A percentile compares a stretch with the other conserved stretches of the same genome.
These are phyloP conservation scores for Calocybe cyanea DNA, from an alignment of 768 basidiomycete genomes.

Conservation along the genomic window DNA sequence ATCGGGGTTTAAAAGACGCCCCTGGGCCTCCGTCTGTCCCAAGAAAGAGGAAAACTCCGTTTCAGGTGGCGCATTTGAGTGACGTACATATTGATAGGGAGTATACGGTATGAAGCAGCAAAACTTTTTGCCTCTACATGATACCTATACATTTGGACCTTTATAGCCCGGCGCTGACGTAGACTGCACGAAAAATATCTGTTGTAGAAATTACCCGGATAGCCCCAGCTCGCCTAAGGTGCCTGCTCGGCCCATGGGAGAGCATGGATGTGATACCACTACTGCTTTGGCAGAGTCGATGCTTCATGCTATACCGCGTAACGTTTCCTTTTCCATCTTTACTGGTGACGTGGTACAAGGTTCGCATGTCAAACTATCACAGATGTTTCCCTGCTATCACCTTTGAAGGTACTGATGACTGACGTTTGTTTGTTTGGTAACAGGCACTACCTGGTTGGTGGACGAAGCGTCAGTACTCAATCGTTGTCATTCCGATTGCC, in stretches of 20 bases:
- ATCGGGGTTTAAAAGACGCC: slow-evolving; percentile 28
- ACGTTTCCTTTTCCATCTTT: slow-evolving; percentile 50
- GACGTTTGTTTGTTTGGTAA: slow-evolving; percentile 23
- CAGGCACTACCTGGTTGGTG: slow-evolving; percentile 34
- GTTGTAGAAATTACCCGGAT: slow-evolving; percentile 51
- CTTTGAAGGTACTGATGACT: slow-evolving; percentile 26
- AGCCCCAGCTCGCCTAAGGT: slow-evolving; percentile 29
- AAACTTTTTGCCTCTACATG: neutral
- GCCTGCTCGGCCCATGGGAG: slow-evolving; percentile 49
- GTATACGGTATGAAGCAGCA: slow-evolving; percentile 37
- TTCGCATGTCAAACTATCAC: slow-evolving; percentile 16
- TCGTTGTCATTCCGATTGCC: neutral
- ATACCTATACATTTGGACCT: neutral
- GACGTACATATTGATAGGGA: slow-evolving; percentile 60
- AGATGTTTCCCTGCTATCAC: neutral
- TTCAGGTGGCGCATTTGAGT: slow-evolving; percentile 59
- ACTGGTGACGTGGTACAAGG: slow-evolving; percentile 66
- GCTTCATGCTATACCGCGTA: slow-evolving; percentile 38
- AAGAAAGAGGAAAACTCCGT: slow-evolving; percentile 33
- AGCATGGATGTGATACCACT: slow-evolving; percentile 51
- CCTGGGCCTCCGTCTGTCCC: slow-evolving; percentile 4
- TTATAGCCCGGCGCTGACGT: slow-evolving; percentile 49
- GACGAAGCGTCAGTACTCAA: slow-evolving; percentile 34
- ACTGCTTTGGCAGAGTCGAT: slow-evolving; percentile 44
- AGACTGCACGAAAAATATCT: slow-evolving; percentile 57